Evolutionary conservation across 495 filamentous ascomycete genomes (phyloP).

Genomic region (Aspergillus heteromorphus): DNA sequence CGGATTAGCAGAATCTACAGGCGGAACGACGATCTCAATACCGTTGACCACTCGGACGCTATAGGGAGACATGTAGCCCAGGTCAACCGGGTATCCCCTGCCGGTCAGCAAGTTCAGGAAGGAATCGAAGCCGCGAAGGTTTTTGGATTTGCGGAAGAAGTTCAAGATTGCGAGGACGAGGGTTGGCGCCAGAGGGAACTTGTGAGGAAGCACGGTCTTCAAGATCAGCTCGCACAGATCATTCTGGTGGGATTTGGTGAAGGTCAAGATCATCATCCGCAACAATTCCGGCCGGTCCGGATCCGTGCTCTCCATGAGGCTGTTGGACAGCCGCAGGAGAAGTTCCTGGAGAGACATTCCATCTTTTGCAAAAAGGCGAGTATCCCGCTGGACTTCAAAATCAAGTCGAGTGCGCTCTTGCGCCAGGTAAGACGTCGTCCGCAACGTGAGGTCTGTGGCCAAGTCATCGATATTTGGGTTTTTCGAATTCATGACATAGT

Average conservation of each 20-base stretch:
- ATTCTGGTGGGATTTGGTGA: constrained; percentile 36
- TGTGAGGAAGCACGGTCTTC: constrained; percentile 35
- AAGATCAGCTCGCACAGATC: constrained; percentile 37
- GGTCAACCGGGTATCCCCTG: constrained; percentile 31
- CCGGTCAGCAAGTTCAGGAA: constrained; percentile 42
- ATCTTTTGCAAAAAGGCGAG: constrained; percentile 23
- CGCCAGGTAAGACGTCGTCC: constrained; percentile 8
- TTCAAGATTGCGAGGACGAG: constrained; percentile 33
- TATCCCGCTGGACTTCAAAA: constrained; percentile 25
- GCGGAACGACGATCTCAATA: constrained; percentile 32
- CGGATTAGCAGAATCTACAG: constrained; percentile 29
- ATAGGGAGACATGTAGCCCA: constrained; percentile 33
- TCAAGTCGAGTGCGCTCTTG: constrained; percentile 23
- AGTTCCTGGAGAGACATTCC: constrained; percentile 34
- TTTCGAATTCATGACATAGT: constrained; percentile 18
- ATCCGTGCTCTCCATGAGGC: constrained; percentile 28
- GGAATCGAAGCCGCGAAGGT: constrained; percentile 38
- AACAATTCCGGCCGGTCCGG: constrained; percentile 34
- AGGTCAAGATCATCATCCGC: constrained; percentile 32
- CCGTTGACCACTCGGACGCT: constrained; percentile 29
- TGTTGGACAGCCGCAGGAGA: constrained; percentile 32
- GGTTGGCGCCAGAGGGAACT: constrained; percentile 31
- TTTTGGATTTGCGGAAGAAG: constrained; percentile 39
- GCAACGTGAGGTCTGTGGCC: constrained; percentile 14
- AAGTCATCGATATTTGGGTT: constrained; percentile 26